Evolutionary conservation across 2,329 filamentous ascomycete genomes (phyloP).

Genomic region (Ophiostoma angusticollis): DNA sequence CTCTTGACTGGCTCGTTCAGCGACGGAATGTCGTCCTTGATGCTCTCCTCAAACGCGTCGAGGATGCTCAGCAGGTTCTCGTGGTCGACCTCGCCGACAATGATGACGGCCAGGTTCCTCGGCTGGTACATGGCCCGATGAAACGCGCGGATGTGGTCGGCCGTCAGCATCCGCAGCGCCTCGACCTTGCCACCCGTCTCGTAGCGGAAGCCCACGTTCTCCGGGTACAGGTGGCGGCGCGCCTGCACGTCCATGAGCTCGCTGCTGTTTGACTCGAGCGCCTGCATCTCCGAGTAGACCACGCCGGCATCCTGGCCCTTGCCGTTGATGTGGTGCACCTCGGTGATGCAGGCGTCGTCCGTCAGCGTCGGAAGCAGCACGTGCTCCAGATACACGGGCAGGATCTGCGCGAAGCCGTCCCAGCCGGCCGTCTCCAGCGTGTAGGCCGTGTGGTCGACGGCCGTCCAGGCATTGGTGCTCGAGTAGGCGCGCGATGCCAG

Average conservation of each 20-base stretch:
- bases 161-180: conserved; percentile 69
- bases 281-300: conserved; percentile 99
- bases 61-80: conserved; percentile 66
- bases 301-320: conserved; percentile 91
- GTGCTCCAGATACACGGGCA: conserved; percentile 93
- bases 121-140: conserved; percentile 97
- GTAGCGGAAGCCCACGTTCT: conserved; percentile 85
- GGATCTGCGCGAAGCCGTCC: conserved; percentile 89
- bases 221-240: conserved; percentile 70
- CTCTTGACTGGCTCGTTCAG: conserved; percentile 64
- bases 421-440: conserved; percentile 90
- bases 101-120: conserved; percentile 79
- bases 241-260: conserved; percentile 82
- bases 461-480: conserved; percentile 92
- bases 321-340: conserved; percentile 92
- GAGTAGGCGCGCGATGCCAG: conserved; percentile 89
- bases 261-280: conserved; percentile 67
- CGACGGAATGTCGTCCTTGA: conserved; percentile 68
- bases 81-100: conserved; percentile 87
- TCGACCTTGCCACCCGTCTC: conserved; percentile 98
- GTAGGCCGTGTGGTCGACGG: conserved; percentile 91
- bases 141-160: conserved; percentile 85
- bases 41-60: conserved; percentile 77
- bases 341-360: conserved; percentile 84
- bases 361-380: conserved; percentile 83